Evolutionary conservation across 1,284 basidiomycete genomes (phyloP).

Genomic region (Neotropicomus parvogracilis): DNA sequence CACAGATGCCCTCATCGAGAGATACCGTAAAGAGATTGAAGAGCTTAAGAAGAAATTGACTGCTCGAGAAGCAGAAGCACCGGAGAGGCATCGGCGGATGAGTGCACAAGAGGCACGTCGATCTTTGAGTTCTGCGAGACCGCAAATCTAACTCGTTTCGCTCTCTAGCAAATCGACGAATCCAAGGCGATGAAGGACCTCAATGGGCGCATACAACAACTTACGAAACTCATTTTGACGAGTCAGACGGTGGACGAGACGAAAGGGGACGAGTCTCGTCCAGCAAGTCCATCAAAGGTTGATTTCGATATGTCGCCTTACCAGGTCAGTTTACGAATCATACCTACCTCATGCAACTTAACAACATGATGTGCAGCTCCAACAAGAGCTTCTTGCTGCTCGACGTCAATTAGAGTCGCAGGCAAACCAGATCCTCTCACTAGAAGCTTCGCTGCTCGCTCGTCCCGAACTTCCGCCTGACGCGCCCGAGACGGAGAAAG

Average conservation of each 20-base stretch:
- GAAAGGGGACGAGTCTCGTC: conserved; percentile 64
- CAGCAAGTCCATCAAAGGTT: conserved; percentile 76
- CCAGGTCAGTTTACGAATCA: conserved; percentile 45
- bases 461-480: conserved; percentile 58
- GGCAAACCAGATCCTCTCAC: conserved; percentile 74
- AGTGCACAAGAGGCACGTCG: conserved; percentile 63
- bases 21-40: conserved; percentile 89
- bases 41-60: conserved; percentile 69
- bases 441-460: conserved; percentile 66
- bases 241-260: conserved; percentile 74
- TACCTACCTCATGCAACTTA: neutral
- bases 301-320: conserved; percentile 85
- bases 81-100: conserved; percentile 53
- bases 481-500: conserved; percentile 65
- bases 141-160: neutral
- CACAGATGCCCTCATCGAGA: conserved; percentile 86
- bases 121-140: neutral
- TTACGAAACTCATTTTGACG: conserved; percentile 84
- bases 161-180: conserved; percentile 66
- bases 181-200: conserved; percentile 77
- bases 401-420: conserved; percentile 74
- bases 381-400: conserved; percentile 79
- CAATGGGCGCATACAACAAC: conserved; percentile 75
- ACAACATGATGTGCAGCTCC: conserved; percentile 49
- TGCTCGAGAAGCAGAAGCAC: conserved; percentile 60